Conservation (phyloP, 2,329 filamentous ascomycete genomes). For the Colletotrichum filicis region DNA sequence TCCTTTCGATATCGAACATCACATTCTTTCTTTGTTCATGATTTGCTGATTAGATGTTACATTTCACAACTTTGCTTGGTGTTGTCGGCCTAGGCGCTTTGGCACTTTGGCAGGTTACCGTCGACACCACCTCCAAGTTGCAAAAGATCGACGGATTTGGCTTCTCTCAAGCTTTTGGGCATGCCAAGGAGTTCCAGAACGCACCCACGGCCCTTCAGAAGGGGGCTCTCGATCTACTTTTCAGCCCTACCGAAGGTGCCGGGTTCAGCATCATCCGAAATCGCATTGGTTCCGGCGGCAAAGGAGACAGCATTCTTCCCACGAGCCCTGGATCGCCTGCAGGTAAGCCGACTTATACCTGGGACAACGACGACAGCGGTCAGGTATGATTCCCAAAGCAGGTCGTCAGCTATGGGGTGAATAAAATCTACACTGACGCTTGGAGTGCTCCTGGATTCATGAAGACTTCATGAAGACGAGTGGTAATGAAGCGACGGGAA, state of each 20-base stretch:
- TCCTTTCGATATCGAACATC: not conserved
- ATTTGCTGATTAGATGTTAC: not conserved
- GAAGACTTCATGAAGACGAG: conserved; percentile 64
- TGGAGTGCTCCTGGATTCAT: conserved; percentile 61
- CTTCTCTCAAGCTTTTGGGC: conserved; percentile 59
- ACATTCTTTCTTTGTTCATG: not conserved
- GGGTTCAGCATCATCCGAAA: conserved; percentile 63
- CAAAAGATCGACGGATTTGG: conserved; percentile 60
- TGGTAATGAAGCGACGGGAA: conserved; percentile 42
- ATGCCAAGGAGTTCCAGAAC: conserved; percentile 52
- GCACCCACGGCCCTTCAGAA: conserved; percentile 43
- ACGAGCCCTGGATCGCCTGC: conserved; percentile 54
- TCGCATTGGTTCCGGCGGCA: conserved; percentile 53
- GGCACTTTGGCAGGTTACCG: conserved; percentile 41
- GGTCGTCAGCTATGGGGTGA: conserved; percentile 52
- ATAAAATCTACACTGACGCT: conserved; percentile 54
- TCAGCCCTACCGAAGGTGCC: conserved; percentile 55
- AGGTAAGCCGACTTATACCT: conserved; percentile 54
- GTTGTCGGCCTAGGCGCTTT: not conserved
- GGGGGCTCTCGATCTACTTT: conserved; percentile 56
- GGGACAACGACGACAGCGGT: conserved; percentile 57
- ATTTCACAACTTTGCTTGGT: not conserved
- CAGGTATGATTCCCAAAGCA: conserved; percentile 64
- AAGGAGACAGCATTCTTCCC: conserved; percentile 52
- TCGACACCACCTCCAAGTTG: conserved; percentile 41